These are phyloP conservation scores for Myxozyma mucilagina DNA, from an alignment of 805 yeast genomes.

Conservation along the genomic window DNA sequence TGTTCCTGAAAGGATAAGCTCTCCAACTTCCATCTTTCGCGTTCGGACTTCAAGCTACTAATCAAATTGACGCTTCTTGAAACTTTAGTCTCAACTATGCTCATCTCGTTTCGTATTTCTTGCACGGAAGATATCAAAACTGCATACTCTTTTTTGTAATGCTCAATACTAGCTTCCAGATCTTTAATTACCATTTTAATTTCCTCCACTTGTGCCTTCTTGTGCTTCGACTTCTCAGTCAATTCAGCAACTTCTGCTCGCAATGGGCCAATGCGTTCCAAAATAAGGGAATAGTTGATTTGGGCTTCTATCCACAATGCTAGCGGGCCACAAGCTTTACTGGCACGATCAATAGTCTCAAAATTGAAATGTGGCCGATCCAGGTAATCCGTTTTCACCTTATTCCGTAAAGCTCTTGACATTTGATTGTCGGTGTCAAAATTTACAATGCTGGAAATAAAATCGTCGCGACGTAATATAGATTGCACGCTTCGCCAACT, in stretches of 20 bases:
- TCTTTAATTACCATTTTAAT: slow-evolving; percentile 80
- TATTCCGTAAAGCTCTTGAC: slow-evolving; percentile 51
- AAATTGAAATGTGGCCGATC: slow-evolving; percentile 63
- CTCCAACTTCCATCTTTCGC: slow-evolving; percentile 69
- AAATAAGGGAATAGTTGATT: slow-evolving; percentile 67
- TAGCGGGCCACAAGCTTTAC: slow-evolving; percentile 93
- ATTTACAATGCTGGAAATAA: slow-evolving; percentile 75
- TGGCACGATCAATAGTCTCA: slow-evolving; percentile 80
- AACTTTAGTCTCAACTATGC: slow-evolving; percentile 58
- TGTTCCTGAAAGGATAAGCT: slow-evolving; percentile 52
- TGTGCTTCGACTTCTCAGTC: slow-evolving; percentile 60
- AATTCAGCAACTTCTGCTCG: slow-evolving; percentile 60
- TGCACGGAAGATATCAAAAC: slow-evolving; percentile 77
- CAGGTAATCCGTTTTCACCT: slow-evolving; percentile 62
- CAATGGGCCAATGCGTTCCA: slow-evolving; percentile 73
- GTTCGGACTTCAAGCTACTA: slow-evolving; percentile 64
- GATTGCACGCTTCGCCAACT: slow-evolving; percentile 82
- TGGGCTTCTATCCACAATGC: slow-evolving; percentile 89
- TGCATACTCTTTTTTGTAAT: slow-evolving; percentile 68
- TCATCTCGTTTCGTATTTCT: slow-evolving; percentile 69
- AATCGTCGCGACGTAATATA: slow-evolving; percentile 81
- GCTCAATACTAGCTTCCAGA: slow-evolving; percentile 61
- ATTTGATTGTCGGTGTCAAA: slow-evolving; percentile 66
- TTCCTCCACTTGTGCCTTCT: slow-evolving; percentile 69
- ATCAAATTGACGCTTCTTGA: slow-evolving; percentile 62